Evolutionary conservation across 2,329 filamentous ascomycete genomes (phyloP), one percentile per base, ranked within the genome.

Genomic region (Scolecobasidium constrictum): DNA sequence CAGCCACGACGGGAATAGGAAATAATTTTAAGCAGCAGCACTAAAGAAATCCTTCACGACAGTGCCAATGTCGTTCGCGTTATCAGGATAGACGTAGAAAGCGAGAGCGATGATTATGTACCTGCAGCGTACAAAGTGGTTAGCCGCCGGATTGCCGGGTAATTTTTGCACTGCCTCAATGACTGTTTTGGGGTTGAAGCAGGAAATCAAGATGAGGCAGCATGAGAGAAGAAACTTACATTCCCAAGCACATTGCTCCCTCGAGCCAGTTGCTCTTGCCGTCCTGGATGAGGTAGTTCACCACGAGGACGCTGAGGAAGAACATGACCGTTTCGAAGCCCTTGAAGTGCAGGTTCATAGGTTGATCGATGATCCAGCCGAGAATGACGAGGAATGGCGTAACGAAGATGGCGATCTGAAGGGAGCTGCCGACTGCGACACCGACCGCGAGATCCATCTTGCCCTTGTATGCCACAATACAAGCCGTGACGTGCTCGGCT

Each of bases 261-360:
- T 93, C 86, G 11, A 93, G 74, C 53, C 92, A 93, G 57, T 93
- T 93, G 58, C 81, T 86, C 58, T 86, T 75, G 9, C 86, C 86
- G 54, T 93, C 86, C 47, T 90, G 68, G 38, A 93, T 86, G 46
- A 93, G 65, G 57, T 92, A 93, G 63, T 90, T 92, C 62, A 90
- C 84, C 48, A 93, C 86, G 49, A 93, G 79, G 5, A 86, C 80
- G 40, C 78, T 83, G 40, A 90, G 77, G 61, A 93, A 93, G 54
- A 93, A 74, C 44, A 82, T 85, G 17, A 92, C 83, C 0, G 86
- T 93, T 71, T 93, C 86, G 61, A 93, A 94, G 38, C 86, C 72
- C 47, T 86, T 86, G 61, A 93, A 93, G 66, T 90, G 87, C 23
- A 93, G 71, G 20, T 81, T 69, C 71, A 74, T 73, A 37, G 65